These are phyloP conservation scores for Ceratocystis eucalypticola DNA, from an alignment of 2,329 filamentous ascomycete species.

Conservation along the genomic window DNA sequence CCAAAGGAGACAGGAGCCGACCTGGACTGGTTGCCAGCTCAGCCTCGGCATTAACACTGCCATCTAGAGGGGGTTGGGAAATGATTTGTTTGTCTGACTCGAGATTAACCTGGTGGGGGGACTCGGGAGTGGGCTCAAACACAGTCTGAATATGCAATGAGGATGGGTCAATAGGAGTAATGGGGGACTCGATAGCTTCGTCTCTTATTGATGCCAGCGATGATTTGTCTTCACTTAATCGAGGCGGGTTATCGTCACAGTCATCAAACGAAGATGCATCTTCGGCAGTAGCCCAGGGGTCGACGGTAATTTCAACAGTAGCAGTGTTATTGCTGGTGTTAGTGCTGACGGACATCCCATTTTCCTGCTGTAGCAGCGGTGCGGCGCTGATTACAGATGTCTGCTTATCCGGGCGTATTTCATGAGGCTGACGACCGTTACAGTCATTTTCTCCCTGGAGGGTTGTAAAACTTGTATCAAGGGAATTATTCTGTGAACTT, in stretches of 20 bases:
- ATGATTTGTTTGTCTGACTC: background rate
- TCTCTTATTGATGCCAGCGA: conserved; percentile 4
- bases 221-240: conserved; percentile 9
- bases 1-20: background rate
- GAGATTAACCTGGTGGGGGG: background rate
- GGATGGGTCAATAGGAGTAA: conserved; percentile 9
- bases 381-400: background rate
- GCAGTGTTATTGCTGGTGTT: background rate
- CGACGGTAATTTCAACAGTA: conserved; percentile 6
- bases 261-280: conserved; percentile 5
- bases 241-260: background rate
- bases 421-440: background rate
- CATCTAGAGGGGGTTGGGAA: background rate
- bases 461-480: conserved; percentile 12
- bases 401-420: background rate
- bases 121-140: background rate
- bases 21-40: too few species aligned
- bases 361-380: background rate
- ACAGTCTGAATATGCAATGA: background rate
- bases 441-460: conserved; percentile 6
- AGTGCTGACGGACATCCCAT: background rate
- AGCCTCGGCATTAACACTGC: background rate
- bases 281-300: conserved; percentile 14
- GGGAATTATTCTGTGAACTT: background rate
- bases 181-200: conserved; percentile 8